Evolutionary conservation across 257 asterid genomes (phyloP).

Genomic region (Schizonepeta tenuifolia): DNA sequence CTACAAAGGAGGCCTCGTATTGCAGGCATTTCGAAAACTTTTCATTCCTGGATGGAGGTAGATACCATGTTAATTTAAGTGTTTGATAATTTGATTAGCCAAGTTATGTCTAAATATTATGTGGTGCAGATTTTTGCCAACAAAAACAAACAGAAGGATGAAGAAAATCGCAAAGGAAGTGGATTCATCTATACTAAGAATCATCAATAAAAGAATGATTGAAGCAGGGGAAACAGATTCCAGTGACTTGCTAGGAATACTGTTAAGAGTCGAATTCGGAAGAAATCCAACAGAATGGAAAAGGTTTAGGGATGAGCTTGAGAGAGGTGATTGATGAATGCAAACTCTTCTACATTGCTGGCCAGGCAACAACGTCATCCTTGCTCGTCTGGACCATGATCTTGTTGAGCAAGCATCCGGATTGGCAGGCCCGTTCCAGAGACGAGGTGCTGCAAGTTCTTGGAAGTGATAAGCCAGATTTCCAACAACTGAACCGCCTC

Average conservation of each 20-base stretch:
- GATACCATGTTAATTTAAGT: no score
- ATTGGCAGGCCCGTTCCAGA: constrained; percentile 62
- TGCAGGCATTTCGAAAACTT: no score
- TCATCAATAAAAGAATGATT: constrained; percentile 43
- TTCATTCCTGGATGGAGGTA: no score
- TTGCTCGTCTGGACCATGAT: constrained; percentile 65
- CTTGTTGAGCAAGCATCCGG: constrained; percentile 44
- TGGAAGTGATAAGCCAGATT: constrained; percentile 36
- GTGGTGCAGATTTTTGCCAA: constrained; percentile 45
- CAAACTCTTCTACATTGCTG: constrained; percentile 61
- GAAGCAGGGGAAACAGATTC: constrained; percentile 33
- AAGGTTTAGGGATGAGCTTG: constrained; percentile 43
- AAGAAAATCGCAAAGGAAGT: constrained; percentile 43
- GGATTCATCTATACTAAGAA: constrained; percentile 27
- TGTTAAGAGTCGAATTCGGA: constrained; percentile 46
- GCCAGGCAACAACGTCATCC: constrained; percentile 58
- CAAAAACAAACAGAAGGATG: constrained; percentile 44
- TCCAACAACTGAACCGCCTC: constrained; percentile 44
- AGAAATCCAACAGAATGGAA: constrained; percentile 44
- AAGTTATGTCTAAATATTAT: no score
- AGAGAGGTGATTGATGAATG: constrained; percentile 57
- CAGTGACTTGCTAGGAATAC: constrained; percentile 26
- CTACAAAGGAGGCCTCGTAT: not conserved
- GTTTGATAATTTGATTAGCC: no score
- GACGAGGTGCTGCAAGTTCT: constrained; percentile 51